Evolutionary conservation across 2,329 filamentous ascomycete genomes (phyloP), one percentile per base, ranked within the genome.

Genomic region (Sporothrix phasma): DNA sequence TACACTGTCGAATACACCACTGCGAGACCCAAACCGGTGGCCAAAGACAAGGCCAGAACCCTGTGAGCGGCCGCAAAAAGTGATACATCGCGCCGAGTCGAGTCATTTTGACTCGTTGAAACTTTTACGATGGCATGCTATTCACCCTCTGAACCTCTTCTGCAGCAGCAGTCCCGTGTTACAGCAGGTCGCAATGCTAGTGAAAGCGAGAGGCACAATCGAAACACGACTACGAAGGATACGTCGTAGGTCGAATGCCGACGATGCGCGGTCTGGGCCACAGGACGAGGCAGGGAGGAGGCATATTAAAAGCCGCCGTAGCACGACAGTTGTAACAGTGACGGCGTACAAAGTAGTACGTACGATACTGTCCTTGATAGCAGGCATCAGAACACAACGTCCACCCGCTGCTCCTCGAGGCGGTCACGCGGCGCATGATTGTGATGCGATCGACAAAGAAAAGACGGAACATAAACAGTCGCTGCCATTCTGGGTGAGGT

Each of bases 231-330:
- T 13, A 13, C 4, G 10, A 37, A 37, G 34, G 34, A 37, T 37
- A 13, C 15, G 11, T 10, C 11, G 10, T 13, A 37, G 34, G 34
- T 43, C 11, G 26, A 39, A 51, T 51, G 59, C 29, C 43, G 59
- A 61, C 45, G 45, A 49, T 61, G 59, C 59, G 45, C 59, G 59
- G 59, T 24, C n/a, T 60, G 54, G 19, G 13, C 54, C 54, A 37
- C 37, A 41, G 19, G 53, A 41, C n/a, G n/a, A n/a, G n/a, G n/a
- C n/a, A n/a, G n/a, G n/a, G n/a, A n/a, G n/a, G n/a, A n/a, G n/a
- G n/a, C n/a, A n/a, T n/a, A n/a, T n/a, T n/a, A n/a, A n/a, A n/a
- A n/a, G n/a, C n/a, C n/a, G 22, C 34, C 22, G 37, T 24, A 7
- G n/a, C 13, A 26, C 2, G 10, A 31, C n/a, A 24, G n/a, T 58